Base-by-base conservation (phyloP, 1,284 basidiomycete genomes). In the Boletellus deceptivus region DNA sequence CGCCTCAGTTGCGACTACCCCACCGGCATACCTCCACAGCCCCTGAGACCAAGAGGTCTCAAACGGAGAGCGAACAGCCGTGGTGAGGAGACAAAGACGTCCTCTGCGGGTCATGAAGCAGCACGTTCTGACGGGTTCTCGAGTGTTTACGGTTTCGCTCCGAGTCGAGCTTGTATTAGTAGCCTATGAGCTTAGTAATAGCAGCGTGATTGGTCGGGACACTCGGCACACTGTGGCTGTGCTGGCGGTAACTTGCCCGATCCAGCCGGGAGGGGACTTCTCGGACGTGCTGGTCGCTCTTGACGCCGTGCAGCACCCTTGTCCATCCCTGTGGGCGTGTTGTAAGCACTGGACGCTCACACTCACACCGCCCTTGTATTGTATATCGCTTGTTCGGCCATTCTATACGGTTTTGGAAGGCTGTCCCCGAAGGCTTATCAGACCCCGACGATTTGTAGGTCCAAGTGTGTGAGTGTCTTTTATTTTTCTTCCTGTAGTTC, bases 391-490 rank as follows among this genome's bases (percentile, higher is more conserved):
- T 5, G 35, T 25, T 6, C 34, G n/a, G 38, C 42, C 16, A 5
- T 24, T 38, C 43, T 48, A 48, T 57, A 52, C 52, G 10, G 20
- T 50, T 65, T 66, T 54, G 63, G 61, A 51, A 62, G 7, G 11
- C 22, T 44, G 33, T 52, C 37, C 48, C 54, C 50, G 1, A 16
- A 31, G 39, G 34, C 22, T 46, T 33, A 20, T 43, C 57, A 31
- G 42, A 61, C 20, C 49, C 9, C 33, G 13, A 22, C 34, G n/a
- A 2, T 52, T 54, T 54, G 61, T 65, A 47, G 63, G 61, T 63
- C 54, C 61, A 50, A 4, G 38, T 34, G 60, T 40, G 50, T 39
- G 38, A 37, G 42, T 46, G 16, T 4, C 34, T n/a, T n/a, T n/a
- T 16, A 13, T 24, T 34, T 40, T 29, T 53, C 29, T 29, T 38